These are phyloP conservation scores for Pterocarpus santalinus DNA, from an alignment of 306 rosid genomes.

Conservation along the genomic window DNA sequence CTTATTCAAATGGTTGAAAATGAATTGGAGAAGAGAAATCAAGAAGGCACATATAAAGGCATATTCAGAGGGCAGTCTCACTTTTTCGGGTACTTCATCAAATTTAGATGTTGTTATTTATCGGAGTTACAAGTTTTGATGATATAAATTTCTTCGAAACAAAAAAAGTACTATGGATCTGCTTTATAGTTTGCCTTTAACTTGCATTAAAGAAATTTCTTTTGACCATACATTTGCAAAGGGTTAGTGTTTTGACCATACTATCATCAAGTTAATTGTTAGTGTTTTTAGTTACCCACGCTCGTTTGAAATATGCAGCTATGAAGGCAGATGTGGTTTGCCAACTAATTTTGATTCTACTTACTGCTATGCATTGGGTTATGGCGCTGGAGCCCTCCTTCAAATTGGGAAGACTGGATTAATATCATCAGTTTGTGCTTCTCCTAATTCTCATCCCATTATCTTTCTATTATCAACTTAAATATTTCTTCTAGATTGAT, in stretches of 20 bases:
- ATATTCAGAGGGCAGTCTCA: conserved; percentile 89
- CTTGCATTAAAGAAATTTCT: neutral
- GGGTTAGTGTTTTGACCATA: no score
- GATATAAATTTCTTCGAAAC: conserved; percentile 14
- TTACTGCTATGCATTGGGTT: conserved; percentile 98
- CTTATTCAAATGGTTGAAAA: conserved; percentile 97
- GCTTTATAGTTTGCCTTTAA: conserved; percentile 14
- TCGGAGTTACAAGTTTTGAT: conserved; percentile 39
- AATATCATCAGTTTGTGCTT: conserved; percentile 87
- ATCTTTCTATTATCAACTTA: conserved; percentile 38
- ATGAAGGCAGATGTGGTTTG: conserved; percentile 97
- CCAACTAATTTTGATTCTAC: conserved; percentile 96
- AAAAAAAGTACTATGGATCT: conserved; percentile 3
- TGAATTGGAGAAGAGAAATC: conserved; percentile 89
- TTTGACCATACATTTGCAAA: conserved; percentile 26
- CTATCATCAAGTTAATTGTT: conserved; percentile 24
- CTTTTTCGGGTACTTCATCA: conserved; percentile 87
- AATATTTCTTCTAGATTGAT: conserved; percentile 39
- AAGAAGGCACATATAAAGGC: conserved; percentile 71
- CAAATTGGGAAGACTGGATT: conserved; percentile 92
- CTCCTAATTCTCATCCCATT: conserved; percentile 11
- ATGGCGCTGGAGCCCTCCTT: conserved; percentile 93
- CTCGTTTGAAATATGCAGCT: conserved; percentile 59
- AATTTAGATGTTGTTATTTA: conserved; percentile 22
- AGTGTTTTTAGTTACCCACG: conserved; percentile 38